Evolutionary conservation across 768 basidiomycete genomes (phyloP), one percentile per base, ranked within the genome.

Genomic region (Russula emetica): DNA sequence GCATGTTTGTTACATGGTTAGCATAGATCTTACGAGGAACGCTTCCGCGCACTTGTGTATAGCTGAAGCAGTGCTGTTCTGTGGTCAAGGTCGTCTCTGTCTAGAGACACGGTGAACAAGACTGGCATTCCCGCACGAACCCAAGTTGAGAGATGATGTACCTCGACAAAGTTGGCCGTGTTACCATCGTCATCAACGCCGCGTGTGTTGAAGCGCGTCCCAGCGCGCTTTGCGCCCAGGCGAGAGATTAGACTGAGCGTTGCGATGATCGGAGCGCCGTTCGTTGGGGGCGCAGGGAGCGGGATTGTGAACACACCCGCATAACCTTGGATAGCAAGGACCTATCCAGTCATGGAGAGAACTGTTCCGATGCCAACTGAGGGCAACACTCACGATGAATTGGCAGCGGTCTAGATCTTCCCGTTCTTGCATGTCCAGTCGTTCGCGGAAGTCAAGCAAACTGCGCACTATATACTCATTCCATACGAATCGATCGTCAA

Each of bases 101-200:
- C 90, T 95, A 70, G 63, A 55, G 34, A n/a, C 40, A 59, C 24
- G 30, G 7, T 56, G 56, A 38, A 34, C 62, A 49, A 18, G 20
- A 18, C 9, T 49, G 45, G 51, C 42, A 14, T 50, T 56, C 32
- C 30, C 47, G 36, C 36, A 30, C n/a, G 16, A 44, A 30, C 20
- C 24, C 2, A 16, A 5, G 28, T 51, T 28, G 32, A 55, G 28
- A 45, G 67, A 51, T 28, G 26, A 70, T 83, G 59, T 69, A 86
- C 92, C 83, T 99, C 97, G 8, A 96, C 96, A 74, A 97, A 98
- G 72, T 98, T 98, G 36, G 96, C 96, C 34, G 88, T 89, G 72
- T 94, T 87, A 42, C 95, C 94, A 67, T 94, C 91, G 72, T 97
- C 95, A 71, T 98, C 95, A 11, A 98, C 90, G 2, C 96, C 96